Evolutionary conservation across 2,329 filamentous ascomycete genomes (phyloP), one percentile per base, ranked within the genome.

Genomic region (Alternaria longipes): DNA sequence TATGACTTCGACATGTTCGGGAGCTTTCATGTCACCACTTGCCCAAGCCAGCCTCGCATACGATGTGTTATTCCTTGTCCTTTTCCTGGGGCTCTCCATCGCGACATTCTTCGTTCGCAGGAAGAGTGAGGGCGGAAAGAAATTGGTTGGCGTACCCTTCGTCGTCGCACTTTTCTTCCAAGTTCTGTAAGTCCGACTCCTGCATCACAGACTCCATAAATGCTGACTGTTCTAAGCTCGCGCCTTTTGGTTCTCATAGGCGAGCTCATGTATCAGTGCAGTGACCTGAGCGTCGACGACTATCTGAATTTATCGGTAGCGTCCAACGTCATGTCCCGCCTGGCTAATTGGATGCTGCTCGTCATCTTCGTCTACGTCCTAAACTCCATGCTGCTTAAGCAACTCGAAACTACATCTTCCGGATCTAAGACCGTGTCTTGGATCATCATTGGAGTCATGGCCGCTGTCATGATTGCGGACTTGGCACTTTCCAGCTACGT

Each of bases 341-440:
- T 78, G 8, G 62, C 49, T 41, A 42, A 58, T n/a, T 73, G 62
- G 55, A 44, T 69, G 54, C 53, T 78, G 2, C 66, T 77, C 1
- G 63, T 72, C 8, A 58, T 73, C 3, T 64, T 71, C 5, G 49
- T 74, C 30, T 74, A 62, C 51, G 52, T 47, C 8, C 56, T 78
- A 51, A 76, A 76, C 65, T 60, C 26, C 11, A 52, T 68, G 58
- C 68, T 78, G 1, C 66, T 65, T 38, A 36, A 67, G 41, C 67
- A 62, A 34, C 60, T 73, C 16, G 63, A 64, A 5, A 34, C 11
- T 8, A 22, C 32, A 20, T 49, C 46, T 18, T 60, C 65, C 44
- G 50, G 38, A 4, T 46, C 69, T 42, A 72, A 67, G 12, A 38
- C 64, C 8, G 20, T 69, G 7, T 59, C 50, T 9, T 36, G 66